Percentiles rank a stretch among this genome's conserved stretches.
These are phyloP conservation scores for Helicocarpus griseus DNA, from an alignment of 2,329 filamentous ascomycete species.

Conservation along the genomic window DNA sequence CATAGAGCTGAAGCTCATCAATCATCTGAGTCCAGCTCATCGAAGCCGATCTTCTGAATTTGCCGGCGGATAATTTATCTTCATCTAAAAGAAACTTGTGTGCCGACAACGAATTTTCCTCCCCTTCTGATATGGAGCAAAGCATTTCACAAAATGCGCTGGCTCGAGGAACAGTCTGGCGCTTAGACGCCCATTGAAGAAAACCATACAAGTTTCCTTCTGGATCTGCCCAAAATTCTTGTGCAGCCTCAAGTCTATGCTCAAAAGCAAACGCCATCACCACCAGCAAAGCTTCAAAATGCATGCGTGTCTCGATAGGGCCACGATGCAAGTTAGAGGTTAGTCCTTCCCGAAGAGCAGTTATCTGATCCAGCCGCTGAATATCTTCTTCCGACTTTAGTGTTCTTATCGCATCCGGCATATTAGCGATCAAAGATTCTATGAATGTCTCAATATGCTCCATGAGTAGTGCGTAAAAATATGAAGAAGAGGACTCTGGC, in stretches of 20 bases:
- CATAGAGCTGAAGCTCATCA: constrained; percentile 77
- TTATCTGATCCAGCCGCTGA: constrained; percentile 45
- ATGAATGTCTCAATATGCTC: constrained; percentile 77
- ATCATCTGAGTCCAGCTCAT: constrained; percentile 92
- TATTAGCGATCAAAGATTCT: constrained; percentile 87
- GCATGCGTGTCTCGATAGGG: constrained; percentile 39
- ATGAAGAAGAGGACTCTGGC: constrained; percentile 56
- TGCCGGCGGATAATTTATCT: constrained; percentile 60
- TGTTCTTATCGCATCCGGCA: constrained; percentile 82
- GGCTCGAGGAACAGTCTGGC: constrained; percentile 90
- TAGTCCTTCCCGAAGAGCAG: constrained; percentile 35
- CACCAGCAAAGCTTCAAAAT: constrained; percentile 80
- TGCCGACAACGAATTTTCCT: constrained; percentile 71
- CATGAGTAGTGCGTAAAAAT: constrained; percentile 66
- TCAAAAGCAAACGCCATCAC: constrained; percentile 90
- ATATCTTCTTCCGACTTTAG: constrained; percentile 85
- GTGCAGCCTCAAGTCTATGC: constrained; percentile 69
- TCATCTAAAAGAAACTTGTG: constrained; percentile 89
- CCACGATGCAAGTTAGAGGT: constrained; percentile 31
- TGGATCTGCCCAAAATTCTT: constrained; percentile 83
- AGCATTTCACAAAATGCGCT: constrained; percentile 97
- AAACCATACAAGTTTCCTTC: constrained; percentile 93
- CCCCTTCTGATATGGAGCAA: constrained; percentile 72
- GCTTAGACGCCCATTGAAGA: constrained; percentile 89
- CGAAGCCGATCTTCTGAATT: constrained; percentile 71